A percentile compares a stretch with the other conserved stretches of the same genome.
Evolutionary conservation across 106 monocot genomes (phyloP).

Genomic region (Dioscorea zingiberensis): DNA sequence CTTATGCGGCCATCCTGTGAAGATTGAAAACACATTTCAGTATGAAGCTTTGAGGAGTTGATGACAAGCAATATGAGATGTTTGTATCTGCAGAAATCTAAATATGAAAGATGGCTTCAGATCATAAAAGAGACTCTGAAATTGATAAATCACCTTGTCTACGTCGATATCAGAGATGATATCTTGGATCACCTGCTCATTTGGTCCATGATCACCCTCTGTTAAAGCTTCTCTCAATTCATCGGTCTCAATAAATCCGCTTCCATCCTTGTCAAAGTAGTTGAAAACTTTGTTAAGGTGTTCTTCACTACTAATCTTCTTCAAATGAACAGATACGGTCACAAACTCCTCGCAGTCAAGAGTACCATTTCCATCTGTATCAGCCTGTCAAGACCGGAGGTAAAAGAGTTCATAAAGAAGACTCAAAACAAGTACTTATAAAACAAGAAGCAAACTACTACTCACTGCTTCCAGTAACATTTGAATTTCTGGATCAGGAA

Average conservation of each 20-base stretch:
- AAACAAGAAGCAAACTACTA: background rate
- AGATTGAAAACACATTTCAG: background rate
- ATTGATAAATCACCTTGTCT: conserved; percentile 19
- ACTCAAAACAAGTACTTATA: background rate
- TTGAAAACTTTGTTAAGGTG: conserved; percentile 37
- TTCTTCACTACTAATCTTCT: conserved; percentile 38
- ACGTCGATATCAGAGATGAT: conserved; percentile 25
- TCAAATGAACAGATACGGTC: conserved; percentile 43
- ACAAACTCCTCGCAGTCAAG: conserved; percentile 57
- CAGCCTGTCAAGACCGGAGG: background rate
- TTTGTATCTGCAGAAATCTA: background rate
- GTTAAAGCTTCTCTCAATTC: conserved; percentile 51
- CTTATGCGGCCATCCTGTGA: conserved; percentile 4
- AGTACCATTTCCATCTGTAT: conserved; percentile 43
- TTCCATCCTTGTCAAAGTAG: conserved; percentile 52
- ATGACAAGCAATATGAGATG: background rate
- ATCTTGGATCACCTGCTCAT: conserved; percentile 19
- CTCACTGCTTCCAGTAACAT: conserved; percentile 80
- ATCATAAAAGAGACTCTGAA: background rate
- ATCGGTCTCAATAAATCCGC: conserved; percentile 54
- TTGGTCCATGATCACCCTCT: conserved; percentile 18
- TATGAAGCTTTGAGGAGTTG: background rate
- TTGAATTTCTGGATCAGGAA: conserved; percentile 43
- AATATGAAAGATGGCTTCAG: background rate
- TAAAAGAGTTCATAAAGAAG: background rate